phyloP scores from a whole-genome alignment of 257 asterid species.

The Jacaranda mimosifolia region DNA sequence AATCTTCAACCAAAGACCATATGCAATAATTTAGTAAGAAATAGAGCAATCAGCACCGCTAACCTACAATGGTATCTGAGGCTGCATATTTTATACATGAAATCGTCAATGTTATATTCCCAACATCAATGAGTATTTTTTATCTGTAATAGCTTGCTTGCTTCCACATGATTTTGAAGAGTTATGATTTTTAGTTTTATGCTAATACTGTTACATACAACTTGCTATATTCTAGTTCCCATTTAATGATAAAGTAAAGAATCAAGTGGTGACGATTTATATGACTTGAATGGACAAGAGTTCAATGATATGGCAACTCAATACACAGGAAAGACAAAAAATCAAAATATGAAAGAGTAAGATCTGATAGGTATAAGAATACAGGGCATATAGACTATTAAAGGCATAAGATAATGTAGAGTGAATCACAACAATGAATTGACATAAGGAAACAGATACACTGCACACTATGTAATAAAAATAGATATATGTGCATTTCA shows the following conservation, averaged over 20 bases:
- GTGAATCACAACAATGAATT: background rate
- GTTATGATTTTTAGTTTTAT: background rate
- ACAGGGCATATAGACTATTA: too few relatives aligned
- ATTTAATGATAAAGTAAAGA: background rate
- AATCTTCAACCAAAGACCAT: background rate
- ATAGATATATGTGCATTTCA: background rate
- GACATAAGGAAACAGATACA: background rate
- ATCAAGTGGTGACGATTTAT: background rate
- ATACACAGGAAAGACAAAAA: background rate
- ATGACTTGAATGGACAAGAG: too few relatives aligned
- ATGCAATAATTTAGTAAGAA: background rate
- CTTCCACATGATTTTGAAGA: background rate
- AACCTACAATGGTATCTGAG: background rate
- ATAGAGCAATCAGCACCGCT: background rate
- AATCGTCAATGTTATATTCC: background rate
- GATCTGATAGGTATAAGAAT: background rate
- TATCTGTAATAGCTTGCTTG: background rate
- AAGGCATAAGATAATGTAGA: background rate
- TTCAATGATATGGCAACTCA: background rate
- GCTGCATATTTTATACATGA: background rate
- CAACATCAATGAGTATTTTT: background rate
- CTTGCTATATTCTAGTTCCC: background rate
- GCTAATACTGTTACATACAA: background rate
- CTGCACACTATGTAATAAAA: background rate
- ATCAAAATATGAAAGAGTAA: background rate